Percentiles rank a stretch among this genome's conserved stretches.
Evolutionary conservation across 2,329 filamentous ascomycete species (phyloP).

Genomic region (Xylariaceae sp.): DNA sequence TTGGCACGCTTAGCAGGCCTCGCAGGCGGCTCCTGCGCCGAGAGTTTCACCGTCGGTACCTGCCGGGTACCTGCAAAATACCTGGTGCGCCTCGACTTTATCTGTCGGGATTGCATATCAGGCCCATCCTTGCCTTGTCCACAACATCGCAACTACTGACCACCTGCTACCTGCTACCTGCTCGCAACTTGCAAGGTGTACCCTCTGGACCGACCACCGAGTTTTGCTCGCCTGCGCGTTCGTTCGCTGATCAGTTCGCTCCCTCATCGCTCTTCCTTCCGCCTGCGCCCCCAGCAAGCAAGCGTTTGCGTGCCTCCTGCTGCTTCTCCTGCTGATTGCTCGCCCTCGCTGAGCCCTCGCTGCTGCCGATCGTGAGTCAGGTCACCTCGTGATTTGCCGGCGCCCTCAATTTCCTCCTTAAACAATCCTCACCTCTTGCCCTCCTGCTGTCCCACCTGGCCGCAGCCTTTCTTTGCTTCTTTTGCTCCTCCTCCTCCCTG

Average conservation of each 20-base stretch:
- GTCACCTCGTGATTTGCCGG: no score
- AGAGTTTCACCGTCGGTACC: no score
- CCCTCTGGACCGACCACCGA: background rate
- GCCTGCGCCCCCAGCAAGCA: background rate
- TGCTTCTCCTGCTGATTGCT: background rate
- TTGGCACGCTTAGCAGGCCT: no score
- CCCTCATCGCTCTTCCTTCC: background rate
- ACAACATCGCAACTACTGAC: background rate
- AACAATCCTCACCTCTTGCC: no score
- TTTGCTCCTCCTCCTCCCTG: background rate
- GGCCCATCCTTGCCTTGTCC: background rate
- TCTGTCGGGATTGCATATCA: background rate
- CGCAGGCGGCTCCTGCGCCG: no score
- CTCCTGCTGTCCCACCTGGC: background rate
- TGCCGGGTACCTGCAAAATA: no score
- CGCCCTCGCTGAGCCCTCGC: background rate
- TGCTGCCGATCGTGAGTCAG: no score
- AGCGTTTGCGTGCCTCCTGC: background rate
- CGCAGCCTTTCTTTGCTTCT: background rate
- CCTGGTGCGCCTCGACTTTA: background rate
- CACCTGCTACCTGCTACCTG: background rate
- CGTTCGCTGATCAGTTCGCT: background rate
- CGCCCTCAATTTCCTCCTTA: no score
- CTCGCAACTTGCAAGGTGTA: background rate
- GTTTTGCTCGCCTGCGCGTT: background rate